Evolutionary conservation across 176 grass and related monocot genomes (phyloP).

Genomic region (Canna indica): DNA sequence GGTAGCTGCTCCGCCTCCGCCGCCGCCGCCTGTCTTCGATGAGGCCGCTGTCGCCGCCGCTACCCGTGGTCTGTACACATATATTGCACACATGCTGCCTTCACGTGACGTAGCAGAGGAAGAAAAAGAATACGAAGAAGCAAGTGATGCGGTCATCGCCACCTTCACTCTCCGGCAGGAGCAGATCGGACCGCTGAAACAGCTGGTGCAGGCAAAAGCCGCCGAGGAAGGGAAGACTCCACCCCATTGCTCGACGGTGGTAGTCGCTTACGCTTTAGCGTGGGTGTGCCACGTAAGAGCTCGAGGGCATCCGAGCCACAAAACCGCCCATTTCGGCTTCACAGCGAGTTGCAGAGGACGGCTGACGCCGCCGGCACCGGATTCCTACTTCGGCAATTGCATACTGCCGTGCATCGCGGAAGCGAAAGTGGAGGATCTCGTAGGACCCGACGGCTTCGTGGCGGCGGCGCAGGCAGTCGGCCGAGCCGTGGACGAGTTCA

Average conservation of each 20-base stretch:
- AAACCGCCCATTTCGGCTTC: conserved; percentile 9
- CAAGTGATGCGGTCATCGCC: neutral
- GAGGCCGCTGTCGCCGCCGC: too few species aligned
- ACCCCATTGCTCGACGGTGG: conserved; percentile 20
- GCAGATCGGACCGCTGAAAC: conserved; percentile 20
- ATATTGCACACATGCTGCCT: too few species aligned
- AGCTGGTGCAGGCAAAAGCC: neutral
- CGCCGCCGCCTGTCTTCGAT: conserved; percentile 11
- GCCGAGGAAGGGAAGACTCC: too few species aligned
- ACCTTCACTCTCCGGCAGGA: conserved; percentile 7
- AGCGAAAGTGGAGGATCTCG: too few species aligned
- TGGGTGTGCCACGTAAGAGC: conserved; percentile 33
- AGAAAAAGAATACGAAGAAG: too few species aligned
- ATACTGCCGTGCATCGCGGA: too few species aligned
- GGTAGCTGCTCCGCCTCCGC: neutral
- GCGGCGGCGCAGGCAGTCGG: too few species aligned
- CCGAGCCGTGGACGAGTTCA: too few species aligned
- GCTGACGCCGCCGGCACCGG: conserved; percentile 4
- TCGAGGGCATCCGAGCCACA: neutral
- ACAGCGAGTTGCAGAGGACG: conserved; percentile 24
- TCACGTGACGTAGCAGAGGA: too few species aligned
- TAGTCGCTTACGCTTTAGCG: conserved; percentile 16
- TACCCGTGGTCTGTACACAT: too few species aligned
- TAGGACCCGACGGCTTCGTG: neutral
- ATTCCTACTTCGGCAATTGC: conserved; percentile 63